phyloP scores from a whole-genome alignment of 1,284 basidiomycete species.

The Apiotrichum laibachii region DNA sequence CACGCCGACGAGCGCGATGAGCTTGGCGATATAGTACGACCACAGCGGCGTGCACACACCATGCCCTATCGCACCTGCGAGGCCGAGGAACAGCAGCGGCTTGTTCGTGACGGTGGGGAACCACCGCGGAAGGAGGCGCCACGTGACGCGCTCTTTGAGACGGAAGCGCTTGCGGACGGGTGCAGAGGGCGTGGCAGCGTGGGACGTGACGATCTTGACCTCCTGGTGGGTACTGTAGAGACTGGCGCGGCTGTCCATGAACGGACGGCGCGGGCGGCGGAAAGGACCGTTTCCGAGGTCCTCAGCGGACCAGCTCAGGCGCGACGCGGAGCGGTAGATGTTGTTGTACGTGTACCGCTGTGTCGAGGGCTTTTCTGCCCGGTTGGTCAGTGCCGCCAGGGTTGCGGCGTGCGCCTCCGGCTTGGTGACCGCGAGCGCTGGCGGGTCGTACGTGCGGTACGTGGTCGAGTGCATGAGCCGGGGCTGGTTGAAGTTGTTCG shows the following conservation, averaged over 20 bases:
- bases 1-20: slow-evolving; percentile 73
- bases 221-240: too few species aligned
- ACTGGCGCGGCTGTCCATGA: too few species aligned
- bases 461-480: background rate
- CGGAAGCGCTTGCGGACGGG: background rate
- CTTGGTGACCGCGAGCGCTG: background rate
- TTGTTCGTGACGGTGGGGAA: slow-evolving; percentile 73
- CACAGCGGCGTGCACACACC: slow-evolving; percentile 87
- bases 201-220: background rate
- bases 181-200: too few species aligned
- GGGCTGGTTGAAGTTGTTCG: background rate
- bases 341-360: too few species aligned
- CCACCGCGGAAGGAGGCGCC: slow-evolving; percentile 26
- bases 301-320: slow-evolving; percentile 33
- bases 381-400: background rate
- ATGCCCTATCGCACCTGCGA: slow-evolving; percentile 64
- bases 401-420: background rate
- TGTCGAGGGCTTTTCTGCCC: too few species aligned
- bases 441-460: background rate
- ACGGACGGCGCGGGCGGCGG: background rate
- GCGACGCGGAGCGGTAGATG: slow-evolving; percentile 20
- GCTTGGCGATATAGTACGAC: slow-evolving; percentile 78
- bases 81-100: slow-evolving; percentile 64
- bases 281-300: slow-evolving; percentile 17
- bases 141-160: background rate